These are phyloP conservation scores for Saccharomyces hybrid DNA, from an alignment of 1,139 yeast genomes.

Conservation along the genomic window DNA sequence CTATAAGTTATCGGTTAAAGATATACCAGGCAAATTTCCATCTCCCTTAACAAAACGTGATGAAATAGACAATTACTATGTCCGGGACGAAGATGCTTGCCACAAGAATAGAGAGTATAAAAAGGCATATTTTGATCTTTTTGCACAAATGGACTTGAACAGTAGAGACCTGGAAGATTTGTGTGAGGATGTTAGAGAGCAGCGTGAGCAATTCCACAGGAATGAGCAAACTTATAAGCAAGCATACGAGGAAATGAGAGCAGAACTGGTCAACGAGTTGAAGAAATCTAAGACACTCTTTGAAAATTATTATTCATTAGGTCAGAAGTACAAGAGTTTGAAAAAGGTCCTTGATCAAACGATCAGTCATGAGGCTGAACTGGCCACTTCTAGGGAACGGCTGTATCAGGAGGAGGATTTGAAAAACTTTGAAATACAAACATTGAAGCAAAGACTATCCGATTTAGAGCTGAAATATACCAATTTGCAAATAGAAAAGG, in stretches of 20 bases:
- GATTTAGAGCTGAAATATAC: slow-evolving; percentile 16
- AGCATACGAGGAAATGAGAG: slow-evolving; percentile 33
- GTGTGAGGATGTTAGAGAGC: slow-evolving; percentile 15
- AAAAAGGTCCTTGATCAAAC: slow-evolving; percentile 17
- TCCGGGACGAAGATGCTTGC: not conserved
- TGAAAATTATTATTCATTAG: slow-evolving; percentile 37
- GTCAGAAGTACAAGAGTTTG: slow-evolving; percentile 37
- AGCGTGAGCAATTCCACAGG: slow-evolving; percentile 14
- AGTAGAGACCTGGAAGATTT: slow-evolving; percentile 23
- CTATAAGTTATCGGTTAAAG: slow-evolving; percentile 1
- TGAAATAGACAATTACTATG: not conserved
- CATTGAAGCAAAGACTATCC: slow-evolving; percentile 19
- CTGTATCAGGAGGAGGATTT: slow-evolving; percentile 3
- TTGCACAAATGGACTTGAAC: slow-evolving; percentile 23
- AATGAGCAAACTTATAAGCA: slow-evolving; percentile 27
- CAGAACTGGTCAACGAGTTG: slow-evolving; percentile 30
- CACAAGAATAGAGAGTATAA: slow-evolving; percentile 11
- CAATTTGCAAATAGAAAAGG: slow-evolving; percentile 18
- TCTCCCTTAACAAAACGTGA: slow-evolving; percentile 11
- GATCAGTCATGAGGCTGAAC: slow-evolving; percentile 9
- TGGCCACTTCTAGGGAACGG: slow-evolving; percentile 3
- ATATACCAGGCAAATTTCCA: slow-evolving; percentile 21
- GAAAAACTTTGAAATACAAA: slow-evolving; percentile 22
- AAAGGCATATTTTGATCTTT: slow-evolving; percentile 16
- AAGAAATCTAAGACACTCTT: slow-evolving; percentile 30